Evolutionary conservation across 2,329 filamentous ascomycete genomes (phyloP), one percentile per base, ranked within the genome.

Genomic region (Microsporum ferrugineum): DNA sequence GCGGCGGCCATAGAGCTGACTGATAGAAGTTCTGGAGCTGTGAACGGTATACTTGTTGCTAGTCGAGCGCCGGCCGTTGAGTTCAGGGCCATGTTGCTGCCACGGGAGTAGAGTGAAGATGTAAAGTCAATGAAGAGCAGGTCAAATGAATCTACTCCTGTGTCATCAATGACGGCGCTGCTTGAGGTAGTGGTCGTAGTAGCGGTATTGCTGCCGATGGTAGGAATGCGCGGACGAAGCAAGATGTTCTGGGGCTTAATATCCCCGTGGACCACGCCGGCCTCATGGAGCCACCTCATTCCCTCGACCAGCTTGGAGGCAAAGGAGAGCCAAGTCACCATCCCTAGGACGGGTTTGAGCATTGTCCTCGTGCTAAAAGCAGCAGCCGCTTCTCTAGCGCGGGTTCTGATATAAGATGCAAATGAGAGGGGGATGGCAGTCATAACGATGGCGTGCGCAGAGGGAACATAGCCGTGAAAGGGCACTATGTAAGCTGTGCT

Each of bases 241-340:
- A 79, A 69, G 33, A 79, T 68, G 45, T 79, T 79, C 53, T 74
- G 72, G 3, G 76, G 76, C 63, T 79, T 79, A 66, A 79, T 74
- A 66, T 79, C 77, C 1, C 76, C 77, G 64, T 80, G 78, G 2
- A 79, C 71, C 2, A 79, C 69, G 3, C 71, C 69, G 1, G 72
- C 63, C 38, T 67, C 65, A 58, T 80, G 78, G 5, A 80, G 68
- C 75, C 77, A 80, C 5, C 67, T 65, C 2, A 80, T 69, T 0
- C 76, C 73, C 5, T 65, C 60, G 57, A 79, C 73, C 8, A 80
- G 70, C 57, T 72, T 71, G 41, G 66, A 65, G 12, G 77, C 74
- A 4, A 80, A 67, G 8, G 68, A 65, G 0, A 73, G 69, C 77
- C 77, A 80, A 5, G 68, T 61, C 1, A 65, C 58, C 47, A 70